phyloP scores from a whole-genome alignment of 2,329 filamentous ascomycete genomes.

The Cadophora luteo-olivacea region DNA sequence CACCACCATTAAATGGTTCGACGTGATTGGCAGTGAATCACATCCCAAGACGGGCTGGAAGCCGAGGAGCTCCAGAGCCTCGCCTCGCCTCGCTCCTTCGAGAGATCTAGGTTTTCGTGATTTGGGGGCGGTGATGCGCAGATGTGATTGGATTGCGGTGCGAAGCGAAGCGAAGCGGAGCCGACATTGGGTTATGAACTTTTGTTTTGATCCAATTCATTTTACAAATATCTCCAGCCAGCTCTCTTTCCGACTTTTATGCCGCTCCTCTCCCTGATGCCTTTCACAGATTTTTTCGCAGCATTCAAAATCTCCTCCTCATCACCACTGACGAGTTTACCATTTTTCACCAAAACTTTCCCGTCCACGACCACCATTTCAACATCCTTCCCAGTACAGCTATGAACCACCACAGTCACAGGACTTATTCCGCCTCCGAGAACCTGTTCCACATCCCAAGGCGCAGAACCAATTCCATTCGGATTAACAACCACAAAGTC shows the following conservation, averaged over 20 bases:
- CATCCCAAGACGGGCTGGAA: not conserved
- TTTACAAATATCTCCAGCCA: constrained; percentile 35
- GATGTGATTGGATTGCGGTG: not conserved
- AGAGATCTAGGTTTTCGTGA: not conserved
- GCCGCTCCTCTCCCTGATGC: constrained; percentile 35
- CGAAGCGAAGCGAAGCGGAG: not conserved
- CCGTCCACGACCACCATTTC: constrained; percentile 48
- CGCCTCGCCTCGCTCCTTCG: not conserved
- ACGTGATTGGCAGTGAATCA: no score
- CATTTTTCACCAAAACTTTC: constrained; percentile 35
- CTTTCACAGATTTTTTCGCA: constrained; percentile 32
- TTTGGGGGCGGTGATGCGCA: not conserved
- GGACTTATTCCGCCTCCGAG: constrained; percentile 43
- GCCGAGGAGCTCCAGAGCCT: not conserved
- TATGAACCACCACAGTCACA: constrained; percentile 51
- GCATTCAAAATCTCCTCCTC: constrained; percentile 35
- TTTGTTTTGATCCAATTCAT: not conserved
- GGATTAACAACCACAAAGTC: constrained; percentile 62
- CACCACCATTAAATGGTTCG: not conserved
- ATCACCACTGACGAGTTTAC: constrained; percentile 37
- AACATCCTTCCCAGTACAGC: constrained; percentile 52
- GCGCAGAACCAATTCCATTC: constrained; percentile 22
- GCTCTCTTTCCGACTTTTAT: constrained; percentile 32
- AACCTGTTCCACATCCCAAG: constrained; percentile 43
- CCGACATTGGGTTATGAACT: not conserved